Evolutionary conservation across 2,329 filamentous ascomycete genomes (phyloP).

Genomic region (Colletotrichum noveboracense): DNA sequence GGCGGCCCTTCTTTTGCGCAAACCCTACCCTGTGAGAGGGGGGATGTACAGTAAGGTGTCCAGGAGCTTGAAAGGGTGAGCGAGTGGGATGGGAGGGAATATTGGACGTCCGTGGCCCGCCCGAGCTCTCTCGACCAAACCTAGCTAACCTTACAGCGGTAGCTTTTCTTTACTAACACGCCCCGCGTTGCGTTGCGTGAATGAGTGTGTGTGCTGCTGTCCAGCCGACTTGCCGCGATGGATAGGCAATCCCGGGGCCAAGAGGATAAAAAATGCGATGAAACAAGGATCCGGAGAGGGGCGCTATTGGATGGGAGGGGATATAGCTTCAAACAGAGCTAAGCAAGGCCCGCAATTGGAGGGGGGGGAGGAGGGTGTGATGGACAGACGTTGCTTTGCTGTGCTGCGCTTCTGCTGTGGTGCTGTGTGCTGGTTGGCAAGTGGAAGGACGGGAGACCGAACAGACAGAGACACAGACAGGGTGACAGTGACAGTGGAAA

Average conservation of each 20-base stretch:
- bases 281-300: slow-evolving; percentile 17
- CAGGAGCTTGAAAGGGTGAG: neutral
- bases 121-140: slow-evolving; percentile 20
- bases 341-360: neutral
- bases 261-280: slow-evolving; percentile 17
- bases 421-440: neutral
- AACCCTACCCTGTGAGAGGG: neutral
- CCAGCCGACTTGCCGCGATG: slow-evolving; percentile 11
- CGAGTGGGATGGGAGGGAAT: neutral
- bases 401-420: neutral
- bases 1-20: neutral
- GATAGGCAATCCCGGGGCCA: neutral
- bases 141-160: neutral
- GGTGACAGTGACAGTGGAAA: neutral
- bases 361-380: neutral
- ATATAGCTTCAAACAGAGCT: slow-evolving; percentile 22
- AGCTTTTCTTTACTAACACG: neutral
- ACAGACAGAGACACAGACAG: neutral
- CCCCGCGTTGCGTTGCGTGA: neutral
- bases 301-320: slow-evolving; percentile 19
- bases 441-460: neutral
- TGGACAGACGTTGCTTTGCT: neutral
- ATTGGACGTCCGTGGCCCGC: slow-evolving; percentile 19
- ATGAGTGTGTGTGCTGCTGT: neutral
- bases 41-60: neutral